Evolutionary conservation across 805 yeast genomes (phyloP).

Genomic region (Kodamaea hsintzibuensis): DNA sequence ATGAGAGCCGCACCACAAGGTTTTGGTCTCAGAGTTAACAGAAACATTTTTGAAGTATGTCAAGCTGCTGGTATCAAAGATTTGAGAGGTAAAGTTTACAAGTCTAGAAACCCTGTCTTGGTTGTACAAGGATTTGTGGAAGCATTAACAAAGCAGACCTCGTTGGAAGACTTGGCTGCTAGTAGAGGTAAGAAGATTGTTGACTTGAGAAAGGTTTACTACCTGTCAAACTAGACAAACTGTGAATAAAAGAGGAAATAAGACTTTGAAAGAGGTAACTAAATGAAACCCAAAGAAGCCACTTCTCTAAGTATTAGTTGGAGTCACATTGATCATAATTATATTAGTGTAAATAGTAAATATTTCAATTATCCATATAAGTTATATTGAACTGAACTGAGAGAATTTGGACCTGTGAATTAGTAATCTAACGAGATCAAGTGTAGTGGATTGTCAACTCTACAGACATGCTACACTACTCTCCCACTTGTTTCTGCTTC

Average conservation of each 20-base stretch:
- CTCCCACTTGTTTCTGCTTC: too few relatives aligned
- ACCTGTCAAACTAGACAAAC: conserved; percentile 37
- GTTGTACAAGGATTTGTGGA: conserved; percentile 87
- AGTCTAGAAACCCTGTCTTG: conserved; percentile 93
- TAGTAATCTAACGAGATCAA: too few relatives aligned
- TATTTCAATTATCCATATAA: background rate
- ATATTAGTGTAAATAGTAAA: background rate
- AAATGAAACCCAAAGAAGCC: too few relatives aligned
- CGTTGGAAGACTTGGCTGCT: conserved; percentile 84
- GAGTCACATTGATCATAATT: background rate
- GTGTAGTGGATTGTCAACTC: too few relatives aligned
- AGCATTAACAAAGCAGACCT: conserved; percentile 77
- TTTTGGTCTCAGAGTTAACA: conserved; percentile 89
- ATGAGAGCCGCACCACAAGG: conserved; percentile 90
- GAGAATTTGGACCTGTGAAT: too few relatives aligned
- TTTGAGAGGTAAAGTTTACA: conserved; percentile 85
- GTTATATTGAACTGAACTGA: background rate
- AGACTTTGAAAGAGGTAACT: too few relatives aligned
- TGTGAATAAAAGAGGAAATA: background rate
- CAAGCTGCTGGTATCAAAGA: conserved; percentile 93
- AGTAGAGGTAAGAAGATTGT: conserved; percentile 94
- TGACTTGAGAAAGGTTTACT: conserved; percentile 88
- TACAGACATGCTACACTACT: too few relatives aligned
- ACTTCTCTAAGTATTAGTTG: background rate
- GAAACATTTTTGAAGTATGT: conserved; percentile 85